phyloP scores from a whole-genome alignment of 2,329 filamentous ascomycete species.

The Colletotrichum sp. region DNA sequence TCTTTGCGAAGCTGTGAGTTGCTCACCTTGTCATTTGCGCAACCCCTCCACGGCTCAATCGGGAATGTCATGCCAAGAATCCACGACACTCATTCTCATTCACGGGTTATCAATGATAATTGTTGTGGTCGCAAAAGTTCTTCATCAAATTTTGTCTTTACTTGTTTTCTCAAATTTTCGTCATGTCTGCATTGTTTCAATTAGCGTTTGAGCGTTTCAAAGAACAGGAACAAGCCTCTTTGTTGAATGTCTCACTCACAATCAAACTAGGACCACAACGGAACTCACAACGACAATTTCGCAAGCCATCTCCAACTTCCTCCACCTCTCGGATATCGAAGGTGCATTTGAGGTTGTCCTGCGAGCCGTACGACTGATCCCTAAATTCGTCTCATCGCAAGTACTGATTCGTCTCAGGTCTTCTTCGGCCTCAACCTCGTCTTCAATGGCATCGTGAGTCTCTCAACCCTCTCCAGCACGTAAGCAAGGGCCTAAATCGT shows the following conservation, averaged over 20 bases:
- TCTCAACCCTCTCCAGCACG: background rate
- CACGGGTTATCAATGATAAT: background rate
- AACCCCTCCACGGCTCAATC: background rate
- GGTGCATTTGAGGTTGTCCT: conserved; percentile 52
- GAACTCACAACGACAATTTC: conserved; percentile 57
- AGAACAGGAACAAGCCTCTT: background rate
- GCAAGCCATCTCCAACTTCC: conserved; percentile 42
- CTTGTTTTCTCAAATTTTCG: background rate
- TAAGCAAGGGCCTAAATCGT: background rate
- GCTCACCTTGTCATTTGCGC: background rate
- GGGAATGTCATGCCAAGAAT: background rate
- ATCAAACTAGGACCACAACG: conserved; percentile 55
- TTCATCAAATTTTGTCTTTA: background rate
- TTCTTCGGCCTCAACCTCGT: conserved; percentile 78
- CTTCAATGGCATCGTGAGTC: conserved; percentile 72
- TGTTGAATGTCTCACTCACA: conserved; percentile 6
- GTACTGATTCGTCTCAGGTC: conserved; percentile 46
- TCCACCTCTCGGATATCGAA: conserved; percentile 48
- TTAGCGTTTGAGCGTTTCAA: background rate
- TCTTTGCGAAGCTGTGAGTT: conserved; percentile 81
- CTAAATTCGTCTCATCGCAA: background rate
- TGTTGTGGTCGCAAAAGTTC: background rate
- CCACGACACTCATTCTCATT: background rate
- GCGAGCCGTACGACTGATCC: conserved; percentile 48
- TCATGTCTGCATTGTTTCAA: background rate